Conservation (phyloP, 768 basidiomycete genomes). For the Pleurotus djamor region DNA sequence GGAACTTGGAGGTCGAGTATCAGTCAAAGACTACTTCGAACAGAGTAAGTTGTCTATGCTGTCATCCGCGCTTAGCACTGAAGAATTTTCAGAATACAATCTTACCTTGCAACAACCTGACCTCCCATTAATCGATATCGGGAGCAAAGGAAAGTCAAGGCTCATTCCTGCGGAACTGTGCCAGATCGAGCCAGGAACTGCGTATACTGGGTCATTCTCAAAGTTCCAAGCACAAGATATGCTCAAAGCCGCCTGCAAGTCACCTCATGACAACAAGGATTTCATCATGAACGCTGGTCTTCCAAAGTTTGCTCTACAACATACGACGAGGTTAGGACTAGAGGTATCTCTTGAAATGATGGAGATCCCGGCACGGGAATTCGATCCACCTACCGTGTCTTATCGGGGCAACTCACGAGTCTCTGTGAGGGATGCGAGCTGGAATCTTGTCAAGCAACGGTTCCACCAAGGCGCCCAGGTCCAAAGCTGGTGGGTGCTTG, state of each 20-base stretch:
- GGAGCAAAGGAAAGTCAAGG: slow-evolving; percentile 21
- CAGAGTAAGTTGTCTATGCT: slow-evolving; percentile 39
- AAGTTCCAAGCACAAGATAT: slow-evolving; percentile 60
- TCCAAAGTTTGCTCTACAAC: slow-evolving; percentile 44
- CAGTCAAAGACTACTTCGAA: slow-evolving; percentile 63
- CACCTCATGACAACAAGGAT: slow-evolving; percentile 55
- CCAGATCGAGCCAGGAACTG: slow-evolving; percentile 54
- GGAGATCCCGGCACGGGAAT: slow-evolving; percentile 61
- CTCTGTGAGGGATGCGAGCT: slow-evolving; percentile 56
- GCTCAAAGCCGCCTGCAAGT: slow-evolving; percentile 67
- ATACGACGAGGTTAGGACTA: slow-evolving; percentile 51
- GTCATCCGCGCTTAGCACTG: not conserved
- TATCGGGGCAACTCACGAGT: slow-evolving; percentile 44
- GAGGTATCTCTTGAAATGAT: slow-evolving; percentile 56
- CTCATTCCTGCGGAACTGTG: slow-evolving; percentile 72
- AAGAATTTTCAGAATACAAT: slow-evolving; percentile 47
- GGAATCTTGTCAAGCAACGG: slow-evolving; percentile 75
- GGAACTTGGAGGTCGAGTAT: slow-evolving; percentile 48
- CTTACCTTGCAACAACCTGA: slow-evolving; percentile 44
- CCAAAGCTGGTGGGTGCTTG: slow-evolving; percentile 64
- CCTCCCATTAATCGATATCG: slow-evolving; percentile 53
- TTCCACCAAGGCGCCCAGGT: slow-evolving; percentile 57
- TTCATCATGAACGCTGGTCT: slow-evolving; percentile 59
- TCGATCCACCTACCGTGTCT: slow-evolving; percentile 53
- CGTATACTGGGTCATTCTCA: slow-evolving; percentile 57